A percentile compares a stretch with the other conserved stretches of the same genome.
phyloP scores from a whole-genome alignment of 768 basidiomycete genomes.

The Dictyophora rubrovolvata region DNA sequence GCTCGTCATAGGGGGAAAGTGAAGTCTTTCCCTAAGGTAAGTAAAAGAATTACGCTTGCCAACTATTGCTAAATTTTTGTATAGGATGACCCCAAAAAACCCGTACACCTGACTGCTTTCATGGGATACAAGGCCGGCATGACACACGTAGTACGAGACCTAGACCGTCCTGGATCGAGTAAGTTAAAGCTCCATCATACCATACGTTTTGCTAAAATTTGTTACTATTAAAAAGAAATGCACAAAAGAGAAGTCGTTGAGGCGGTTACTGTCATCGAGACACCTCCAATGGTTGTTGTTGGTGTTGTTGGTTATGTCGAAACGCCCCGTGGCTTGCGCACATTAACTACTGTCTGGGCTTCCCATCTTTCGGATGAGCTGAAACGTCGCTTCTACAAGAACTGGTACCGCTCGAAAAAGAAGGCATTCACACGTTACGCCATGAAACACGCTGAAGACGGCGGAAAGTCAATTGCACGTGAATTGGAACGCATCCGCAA shows the following conservation, averaged over 20 bases:
- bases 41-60: slow-evolving; percentile 17
- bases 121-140: slow-evolving; percentile 99
- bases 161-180: slow-evolving; percentile 99
- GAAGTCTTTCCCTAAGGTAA: slow-evolving; percentile 97
- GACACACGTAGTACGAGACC: slow-evolving; percentile 98
- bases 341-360: slow-evolving; percentile 98
- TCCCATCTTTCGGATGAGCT: slow-evolving; percentile 95
- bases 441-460: slow-evolving; percentile 96
- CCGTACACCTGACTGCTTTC: slow-evolving; percentile 94
- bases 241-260: slow-evolving; percentile 99
- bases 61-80: slow-evolving; percentile 1
- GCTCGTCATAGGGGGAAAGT: slow-evolving; percentile 98
- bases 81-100: slow-evolving; percentile 99
- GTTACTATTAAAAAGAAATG: slow-evolving; percentile 60
- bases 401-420: slow-evolving; percentile 99
- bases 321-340: slow-evolving; percentile 97
- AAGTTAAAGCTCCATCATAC: slow-evolving; percentile 27
- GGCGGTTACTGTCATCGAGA: slow-evolving; percentile 92
- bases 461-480: slow-evolving; percentile 82
- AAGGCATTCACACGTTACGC: slow-evolving; percentile 99
- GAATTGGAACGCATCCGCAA: slow-evolving; percentile 99
- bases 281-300: slow-evolving; percentile 91
- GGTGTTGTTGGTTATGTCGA: slow-evolving; percentile 99
- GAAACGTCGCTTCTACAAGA: slow-evolving; percentile 99
- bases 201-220: not conserved